Evolutionary conservation across 2,329 filamentous ascomycete species (phyloP).

Genomic region (Podosphaera fusca): DNA sequence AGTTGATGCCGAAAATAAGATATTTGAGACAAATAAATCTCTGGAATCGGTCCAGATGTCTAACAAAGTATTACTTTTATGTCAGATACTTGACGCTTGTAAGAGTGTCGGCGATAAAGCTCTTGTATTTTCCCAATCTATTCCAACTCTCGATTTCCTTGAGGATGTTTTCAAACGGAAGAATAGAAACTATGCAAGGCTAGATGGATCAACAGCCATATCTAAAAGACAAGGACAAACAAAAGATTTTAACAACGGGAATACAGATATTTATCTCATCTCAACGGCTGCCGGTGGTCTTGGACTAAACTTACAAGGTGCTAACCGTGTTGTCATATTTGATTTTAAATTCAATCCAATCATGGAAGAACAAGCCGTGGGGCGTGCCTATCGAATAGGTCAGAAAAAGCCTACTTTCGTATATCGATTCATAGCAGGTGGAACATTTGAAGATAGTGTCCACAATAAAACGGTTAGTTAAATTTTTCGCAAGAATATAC

Average conservation of each 20-base stretch:
- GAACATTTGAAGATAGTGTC: slow-evolving; percentile 56
- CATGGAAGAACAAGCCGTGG: slow-evolving; percentile 68
- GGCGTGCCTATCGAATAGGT: slow-evolving; percentile 65
- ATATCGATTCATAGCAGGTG: slow-evolving; percentile 57
- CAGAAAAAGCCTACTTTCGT: slow-evolving; percentile 64
- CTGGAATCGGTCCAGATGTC: slow-evolving; percentile 30
- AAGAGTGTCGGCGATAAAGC: slow-evolving; percentile 43
- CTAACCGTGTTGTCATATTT: slow-evolving; percentile 69
- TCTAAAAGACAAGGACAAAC: slow-evolving; percentile 34
- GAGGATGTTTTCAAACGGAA: slow-evolving; percentile 28
- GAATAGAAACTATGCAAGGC: slow-evolving; percentile 26
- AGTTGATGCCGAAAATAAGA: slow-evolving; percentile 17
- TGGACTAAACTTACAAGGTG: slow-evolving; percentile 63
- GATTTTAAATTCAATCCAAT: slow-evolving; percentile 66
- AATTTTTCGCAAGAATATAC: too few relatives aligned
- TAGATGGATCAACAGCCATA: slow-evolving; percentile 44
- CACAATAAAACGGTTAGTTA: slow-evolving; percentile 33
- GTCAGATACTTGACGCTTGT: slow-evolving; percentile 44
- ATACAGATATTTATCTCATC: slow-evolving; percentile 46
- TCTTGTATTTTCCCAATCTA: slow-evolving; percentile 56
- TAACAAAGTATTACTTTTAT: slow-evolving; percentile 43
- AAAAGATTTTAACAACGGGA: slow-evolving; percentile 42
- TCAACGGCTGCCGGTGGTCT: slow-evolving; percentile 65
- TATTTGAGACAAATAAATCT: slow-evolving; percentile 14
- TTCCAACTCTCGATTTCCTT: slow-evolving; percentile 47